These are phyloP conservation scores for Neoboletus brunneissimus DNA, from an alignment of 768 basidiomycete species.

Conservation along the genomic window DNA sequence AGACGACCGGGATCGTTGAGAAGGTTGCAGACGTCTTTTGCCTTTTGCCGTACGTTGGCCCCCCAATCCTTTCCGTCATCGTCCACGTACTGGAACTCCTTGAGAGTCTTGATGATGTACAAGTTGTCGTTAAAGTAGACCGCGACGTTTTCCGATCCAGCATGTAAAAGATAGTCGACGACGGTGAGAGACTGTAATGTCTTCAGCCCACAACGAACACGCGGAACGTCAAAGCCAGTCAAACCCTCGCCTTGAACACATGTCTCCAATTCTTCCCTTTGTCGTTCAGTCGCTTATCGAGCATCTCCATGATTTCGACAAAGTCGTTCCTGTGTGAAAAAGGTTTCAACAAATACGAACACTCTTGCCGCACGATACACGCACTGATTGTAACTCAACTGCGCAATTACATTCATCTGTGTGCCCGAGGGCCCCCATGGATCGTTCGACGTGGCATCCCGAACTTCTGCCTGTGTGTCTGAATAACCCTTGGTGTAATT, in stretches of 20 bases:
- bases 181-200: constrained; percentile 74
- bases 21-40: constrained; percentile 96
- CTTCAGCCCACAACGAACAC: constrained; percentile 8
- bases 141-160: constrained; percentile 97
- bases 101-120: constrained; percentile 97
- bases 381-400: constrained; percentile 95
- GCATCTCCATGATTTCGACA: constrained; percentile 99
- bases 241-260: constrained; percentile 82
- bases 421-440: constrained; percentile 97
- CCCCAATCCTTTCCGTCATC: constrained; percentile 97
- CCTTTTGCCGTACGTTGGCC: constrained; percentile 95
- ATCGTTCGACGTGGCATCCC: constrained; percentile 96
- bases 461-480: constrained; percentile 91
- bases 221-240: not conserved
- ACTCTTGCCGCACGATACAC: constrained; percentile 24
- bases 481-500: constrained; percentile 97
- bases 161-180: constrained; percentile 93
- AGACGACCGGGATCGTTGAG: constrained; percentile 83
- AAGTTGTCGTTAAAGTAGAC: constrained; percentile 98
- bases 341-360: not conserved
- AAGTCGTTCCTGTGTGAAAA: constrained; percentile 70
- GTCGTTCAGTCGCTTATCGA: constrained; percentile 96
- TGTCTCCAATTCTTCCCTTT: constrained; percentile 99
- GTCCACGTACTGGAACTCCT: constrained; percentile 96
- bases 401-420: constrained; percentile 99